phyloP scores from a whole-genome alignment of 2,329 filamentous ascomycete genomes.

The Bretziella fagacearum region DNA sequence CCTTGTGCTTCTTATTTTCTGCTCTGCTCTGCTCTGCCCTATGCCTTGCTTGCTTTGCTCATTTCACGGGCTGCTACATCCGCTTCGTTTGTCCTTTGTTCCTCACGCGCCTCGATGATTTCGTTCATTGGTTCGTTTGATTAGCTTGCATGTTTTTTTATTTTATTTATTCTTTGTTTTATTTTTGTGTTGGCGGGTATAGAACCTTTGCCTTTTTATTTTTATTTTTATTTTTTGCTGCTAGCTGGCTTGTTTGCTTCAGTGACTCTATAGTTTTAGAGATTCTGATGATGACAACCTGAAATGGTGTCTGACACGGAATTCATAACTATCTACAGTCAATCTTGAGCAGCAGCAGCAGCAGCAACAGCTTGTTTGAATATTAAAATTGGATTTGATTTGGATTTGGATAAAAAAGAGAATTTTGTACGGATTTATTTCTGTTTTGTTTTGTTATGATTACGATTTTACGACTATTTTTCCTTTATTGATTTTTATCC shows the following conservation, averaged over 20 bases:
- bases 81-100: constrained; percentile 1
- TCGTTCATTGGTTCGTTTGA: background rate
- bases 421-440: background rate
- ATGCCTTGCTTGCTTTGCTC: constrained; percentile 7
- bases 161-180: background rate
- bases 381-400: background rate
- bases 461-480: constrained; percentile 7
- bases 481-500: constrained; percentile 1
- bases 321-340: too few relatives aligned
- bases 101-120: background rate
- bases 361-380: background rate
- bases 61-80: background rate
- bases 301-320: background rate
- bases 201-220: background rate
- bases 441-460: constrained; percentile 8
- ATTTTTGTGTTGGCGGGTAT: background rate
- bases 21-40: too few relatives aligned
- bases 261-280: background rate
- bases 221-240: constrained; percentile 3
- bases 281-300: background rate
- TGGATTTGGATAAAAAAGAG: background rate
- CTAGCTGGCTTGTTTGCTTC: background rate
- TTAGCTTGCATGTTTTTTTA: constrained; percentile 1
- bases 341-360: background rate
- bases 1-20: background rate